Conservation (phyloP, 2,329 filamentous ascomycete genomes). For the Chalara sp. region DNA sequence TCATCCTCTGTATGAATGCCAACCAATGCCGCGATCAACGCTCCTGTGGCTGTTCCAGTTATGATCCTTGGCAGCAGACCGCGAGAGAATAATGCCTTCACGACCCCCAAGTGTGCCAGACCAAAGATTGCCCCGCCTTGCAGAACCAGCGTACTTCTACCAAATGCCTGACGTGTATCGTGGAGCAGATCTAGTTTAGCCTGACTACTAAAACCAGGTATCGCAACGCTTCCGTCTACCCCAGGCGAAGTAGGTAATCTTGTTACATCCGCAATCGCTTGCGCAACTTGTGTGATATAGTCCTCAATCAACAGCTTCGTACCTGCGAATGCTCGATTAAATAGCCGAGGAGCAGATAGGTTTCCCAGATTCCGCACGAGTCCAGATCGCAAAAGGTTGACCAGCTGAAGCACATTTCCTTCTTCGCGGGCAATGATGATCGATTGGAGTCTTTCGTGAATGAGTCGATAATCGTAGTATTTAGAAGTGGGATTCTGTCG, state of each 20-base stretch:
- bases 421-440: conserved; percentile 63
- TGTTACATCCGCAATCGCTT: conserved; percentile 72
- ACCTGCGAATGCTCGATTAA: conserved; percentile 78
- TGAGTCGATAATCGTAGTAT: conserved; percentile 81
- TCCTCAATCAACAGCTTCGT: conserved; percentile 89
- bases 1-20: conserved; percentile 84
- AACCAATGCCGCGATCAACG: conserved; percentile 81
- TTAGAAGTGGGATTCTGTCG: conserved; percentile 74
- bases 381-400: conserved; percentile 74
- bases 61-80: conserved; percentile 84
- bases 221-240: conserved; percentile 28
- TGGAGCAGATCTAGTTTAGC: conserved; percentile 79
- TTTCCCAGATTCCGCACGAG: conserved; percentile 84
- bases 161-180: conserved; percentile 82
- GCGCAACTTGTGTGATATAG: conserved; percentile 79
- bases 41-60: conserved; percentile 83
- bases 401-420: conserved; percentile 65
- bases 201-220: conserved; percentile 32
- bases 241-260: conserved; percentile 50
- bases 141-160: conserved; percentile 75
- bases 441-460: conserved; percentile 67
- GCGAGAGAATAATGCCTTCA: conserved; percentile 76
- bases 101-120: conserved; percentile 81
- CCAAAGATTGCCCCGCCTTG: conserved; percentile 92
- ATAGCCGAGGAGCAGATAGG: conserved; percentile 74